phyloP scores from a whole-genome alignment of 2,329 filamentous ascomycete genomes.

The Dendryphion nanum region DNA sequence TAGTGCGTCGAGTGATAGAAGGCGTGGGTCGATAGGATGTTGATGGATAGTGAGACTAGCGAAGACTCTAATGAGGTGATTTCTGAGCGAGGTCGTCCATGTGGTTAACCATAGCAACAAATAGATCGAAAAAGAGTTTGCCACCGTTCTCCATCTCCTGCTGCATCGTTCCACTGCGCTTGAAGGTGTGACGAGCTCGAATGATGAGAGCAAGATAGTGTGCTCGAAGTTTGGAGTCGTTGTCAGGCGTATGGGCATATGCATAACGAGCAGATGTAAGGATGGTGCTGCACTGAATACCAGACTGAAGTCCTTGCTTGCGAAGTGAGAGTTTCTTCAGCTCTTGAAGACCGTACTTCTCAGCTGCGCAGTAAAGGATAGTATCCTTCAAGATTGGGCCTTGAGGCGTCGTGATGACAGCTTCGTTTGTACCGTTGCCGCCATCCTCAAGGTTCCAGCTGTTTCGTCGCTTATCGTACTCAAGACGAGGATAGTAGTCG shows the following conservation, averaged over 20 bases:
- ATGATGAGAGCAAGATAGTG: conserved; percentile 94
- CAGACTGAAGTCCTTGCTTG: conserved; percentile 85
- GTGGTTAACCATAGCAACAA: conserved; percentile 90
- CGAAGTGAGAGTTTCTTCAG: conserved; percentile 80
- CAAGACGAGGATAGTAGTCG: conserved; percentile 81
- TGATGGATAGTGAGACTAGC: too few relatives aligned
- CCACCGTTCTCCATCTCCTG: conserved; percentile 88
- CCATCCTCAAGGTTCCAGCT: conserved; percentile 77
- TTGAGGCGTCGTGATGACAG: conserved; percentile 60
- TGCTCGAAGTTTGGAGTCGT: conserved; percentile 83
- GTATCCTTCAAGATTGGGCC: conserved; percentile 80
- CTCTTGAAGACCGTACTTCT: conserved; percentile 79
- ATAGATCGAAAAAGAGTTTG: conserved; percentile 88
- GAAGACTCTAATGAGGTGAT: conserved; percentile 23
- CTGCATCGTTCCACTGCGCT: conserved; percentile 93
- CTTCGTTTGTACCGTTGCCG: conserved; percentile 40
- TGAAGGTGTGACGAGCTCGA: conserved; percentile 82
- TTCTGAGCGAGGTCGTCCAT: conserved; percentile 49
- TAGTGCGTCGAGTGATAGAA: too few relatives aligned
- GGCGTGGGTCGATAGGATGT: too few relatives aligned
- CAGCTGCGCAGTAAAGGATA: conserved; percentile 83
- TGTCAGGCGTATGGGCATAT: conserved; percentile 84
- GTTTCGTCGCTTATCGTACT: conserved; percentile 77
- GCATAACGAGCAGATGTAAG: conserved; percentile 84
- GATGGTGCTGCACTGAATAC: conserved; percentile 82